phyloP scores from a whole-genome alignment of 2,329 filamentous ascomycete genomes.

The Verticillium albo-atrum region DNA sequence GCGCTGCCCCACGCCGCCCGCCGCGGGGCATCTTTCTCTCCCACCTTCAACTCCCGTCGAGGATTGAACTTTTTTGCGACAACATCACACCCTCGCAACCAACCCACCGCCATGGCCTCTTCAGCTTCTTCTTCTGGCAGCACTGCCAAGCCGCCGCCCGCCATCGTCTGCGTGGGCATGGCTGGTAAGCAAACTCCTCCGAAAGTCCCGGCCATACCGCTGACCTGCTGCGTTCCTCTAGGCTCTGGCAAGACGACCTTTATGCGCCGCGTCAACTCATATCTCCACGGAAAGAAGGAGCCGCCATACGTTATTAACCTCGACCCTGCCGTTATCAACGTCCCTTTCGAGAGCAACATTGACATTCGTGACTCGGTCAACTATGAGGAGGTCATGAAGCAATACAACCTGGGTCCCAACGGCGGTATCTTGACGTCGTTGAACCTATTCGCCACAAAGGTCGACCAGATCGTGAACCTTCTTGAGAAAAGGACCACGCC shows the following conservation, averaged over 20 bases:
- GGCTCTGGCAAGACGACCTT: conserved; percentile 99
- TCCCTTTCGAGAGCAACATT: conserved; percentile 96
- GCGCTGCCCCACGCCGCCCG: background rate
- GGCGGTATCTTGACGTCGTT: conserved; percentile 93
- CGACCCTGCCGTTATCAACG: conserved; percentile 87
- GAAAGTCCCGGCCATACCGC: conserved; percentile 3
- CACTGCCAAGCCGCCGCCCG: conserved; percentile 52
- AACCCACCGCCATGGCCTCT: conserved; percentile 7
- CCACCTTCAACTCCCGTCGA: background rate
- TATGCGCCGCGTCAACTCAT: conserved; percentile 95
- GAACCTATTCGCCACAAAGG: conserved; percentile 96
- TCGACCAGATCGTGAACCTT: conserved; percentile 87
- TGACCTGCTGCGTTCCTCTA: conserved; percentile 23
- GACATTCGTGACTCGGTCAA: conserved; percentile 98
- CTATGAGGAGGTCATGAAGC: conserved; percentile 99
- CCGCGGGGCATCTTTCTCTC: background rate
- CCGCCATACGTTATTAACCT: conserved; percentile 96
- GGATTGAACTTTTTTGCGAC: conserved; percentile 12
- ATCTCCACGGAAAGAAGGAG: conserved; percentile 75
- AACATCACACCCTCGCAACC: background rate
- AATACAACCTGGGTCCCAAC: conserved; percentile 96
- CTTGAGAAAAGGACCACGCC: conserved; percentile 82
- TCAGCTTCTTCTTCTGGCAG: conserved; percentile 24
- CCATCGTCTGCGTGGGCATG: conserved; percentile 96
- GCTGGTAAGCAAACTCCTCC: conserved; percentile 54